phyloP scores from a whole-genome alignment of 2,329 filamentous ascomycete genomes.

The Fusarium foetens region DNA sequence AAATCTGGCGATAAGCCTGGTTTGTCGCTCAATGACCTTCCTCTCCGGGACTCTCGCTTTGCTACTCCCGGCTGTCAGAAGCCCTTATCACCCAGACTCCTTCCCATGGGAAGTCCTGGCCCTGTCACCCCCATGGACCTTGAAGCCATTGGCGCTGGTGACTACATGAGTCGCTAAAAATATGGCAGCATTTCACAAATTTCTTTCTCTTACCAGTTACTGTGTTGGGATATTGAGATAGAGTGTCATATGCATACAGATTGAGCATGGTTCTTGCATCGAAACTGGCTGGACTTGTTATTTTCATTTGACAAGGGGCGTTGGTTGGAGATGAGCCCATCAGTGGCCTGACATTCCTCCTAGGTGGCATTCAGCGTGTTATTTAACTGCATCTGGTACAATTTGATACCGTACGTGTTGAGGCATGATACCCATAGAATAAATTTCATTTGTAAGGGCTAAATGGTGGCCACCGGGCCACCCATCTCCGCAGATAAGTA shows the following conservation, averaged over 20 bases:
- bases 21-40: slow-evolving; percentile 49
- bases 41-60: slow-evolving; percentile 53
- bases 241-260: not conserved
- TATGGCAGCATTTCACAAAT: not conserved
- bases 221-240: not conserved
- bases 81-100: slow-evolving; percentile 61
- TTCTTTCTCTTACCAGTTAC: not conserved
- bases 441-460: slow-evolving; percentile 13
- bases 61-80: slow-evolving; percentile 54
- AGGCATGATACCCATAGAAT: slow-evolving; percentile 42
- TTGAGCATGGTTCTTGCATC: slow-evolving; percentile 2
- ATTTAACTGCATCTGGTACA: slow-evolving; percentile 30
- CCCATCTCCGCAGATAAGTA: not conserved
- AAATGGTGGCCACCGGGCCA: not conserved
- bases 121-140: slow-evolving; percentile 71
- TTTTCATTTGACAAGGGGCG: slow-evolving; percentile 24
- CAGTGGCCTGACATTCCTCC: slow-evolving; percentile 9
- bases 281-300: not conserved
- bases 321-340: slow-evolving; percentile 13
- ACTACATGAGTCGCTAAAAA: slow-evolving; percentile 48
- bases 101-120: slow-evolving; percentile 66
- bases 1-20: slow-evolving; percentile 42
- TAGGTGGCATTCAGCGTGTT: slow-evolving; percentile 32
- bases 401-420: slow-evolving; percentile 22
- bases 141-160: slow-evolving; percentile 51